Percentiles rank a stretch among this genome's conserved stretches.
Conservation (phyloP, 345 rosid genomes). For the Lenwebbia sp. region DNA sequence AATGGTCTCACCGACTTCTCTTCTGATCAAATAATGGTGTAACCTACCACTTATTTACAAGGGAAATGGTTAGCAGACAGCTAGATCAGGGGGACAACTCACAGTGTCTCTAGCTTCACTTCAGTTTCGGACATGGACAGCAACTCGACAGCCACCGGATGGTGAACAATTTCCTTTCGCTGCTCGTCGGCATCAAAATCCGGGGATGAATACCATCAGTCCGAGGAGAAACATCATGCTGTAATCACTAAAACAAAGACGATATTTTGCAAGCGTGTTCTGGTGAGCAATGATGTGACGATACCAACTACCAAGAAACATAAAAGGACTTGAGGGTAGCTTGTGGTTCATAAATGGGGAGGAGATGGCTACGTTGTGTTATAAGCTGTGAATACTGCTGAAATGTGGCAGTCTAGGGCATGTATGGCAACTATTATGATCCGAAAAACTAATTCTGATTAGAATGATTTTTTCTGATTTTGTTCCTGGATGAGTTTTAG, state of each 20-base stretch:
- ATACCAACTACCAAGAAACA: background rate
- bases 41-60: background rate
- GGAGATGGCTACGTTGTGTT: background rate
- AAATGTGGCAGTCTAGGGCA: background rate
- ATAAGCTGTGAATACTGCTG: background rate
- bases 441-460: too few relatives aligned
- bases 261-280: background rate
- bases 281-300: background rate
- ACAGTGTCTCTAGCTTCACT: background rate
- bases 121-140: background rate
- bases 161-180: background rate
- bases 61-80: background rate
- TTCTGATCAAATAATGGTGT: background rate
- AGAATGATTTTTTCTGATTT: too few relatives aligned
- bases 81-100: background rate
- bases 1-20: background rate
- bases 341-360: background rate
- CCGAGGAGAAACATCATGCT: background rate
- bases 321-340: background rate
- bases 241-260: background rate
- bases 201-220: background rate
- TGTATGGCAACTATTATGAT: too few relatives aligned
- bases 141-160: background rate
- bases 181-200: background rate
- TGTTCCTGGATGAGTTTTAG: too few relatives aligned